Conservation (phyloP, 2,329 filamentous ascomycete genomes). For the Simplicillium sp. region DNA sequence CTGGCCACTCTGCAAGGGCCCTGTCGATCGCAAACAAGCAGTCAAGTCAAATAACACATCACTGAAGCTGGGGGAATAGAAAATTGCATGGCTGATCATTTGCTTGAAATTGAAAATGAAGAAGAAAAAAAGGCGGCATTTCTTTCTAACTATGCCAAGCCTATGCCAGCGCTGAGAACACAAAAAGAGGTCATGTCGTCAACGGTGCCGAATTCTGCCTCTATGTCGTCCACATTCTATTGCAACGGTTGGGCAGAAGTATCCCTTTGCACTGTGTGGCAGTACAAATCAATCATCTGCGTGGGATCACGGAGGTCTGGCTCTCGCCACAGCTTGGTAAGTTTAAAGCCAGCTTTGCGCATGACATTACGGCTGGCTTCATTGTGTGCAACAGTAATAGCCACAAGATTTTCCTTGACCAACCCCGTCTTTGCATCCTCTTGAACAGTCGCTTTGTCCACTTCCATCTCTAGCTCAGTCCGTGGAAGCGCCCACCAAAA, state of each 20-base stretch:
- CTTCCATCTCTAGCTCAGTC: conserved; percentile 23
- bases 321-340: conserved; percentile 23
- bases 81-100: too few species aligned
- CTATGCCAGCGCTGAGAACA: too few species aligned
- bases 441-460: conserved; percentile 20
- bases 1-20: too few species aligned
- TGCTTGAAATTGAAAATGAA: too few species aligned
- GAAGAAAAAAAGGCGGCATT: too few species aligned
- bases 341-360: conserved; percentile 39
- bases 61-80: too few species aligned
- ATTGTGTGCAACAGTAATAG: conserved; percentile 36
- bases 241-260: not conserved
- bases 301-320: conserved; percentile 5
- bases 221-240: not conserved
- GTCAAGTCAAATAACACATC: too few species aligned
- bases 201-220: too few species aligned
- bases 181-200: too few species aligned
- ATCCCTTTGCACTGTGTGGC: conserved; percentile 1
- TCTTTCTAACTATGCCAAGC: too few species aligned
- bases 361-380: conserved; percentile 39
- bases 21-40: not conserved
- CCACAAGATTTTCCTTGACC: conserved; percentile 25
- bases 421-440: conserved; percentile 7
- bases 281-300: conserved; percentile 1
- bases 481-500: conserved; percentile 33